A percentile compares a stretch with the other conserved stretches of the same genome.
Conservation (phyloP, 331 rosid genomes). For the Cucumis variabilis region DNA sequence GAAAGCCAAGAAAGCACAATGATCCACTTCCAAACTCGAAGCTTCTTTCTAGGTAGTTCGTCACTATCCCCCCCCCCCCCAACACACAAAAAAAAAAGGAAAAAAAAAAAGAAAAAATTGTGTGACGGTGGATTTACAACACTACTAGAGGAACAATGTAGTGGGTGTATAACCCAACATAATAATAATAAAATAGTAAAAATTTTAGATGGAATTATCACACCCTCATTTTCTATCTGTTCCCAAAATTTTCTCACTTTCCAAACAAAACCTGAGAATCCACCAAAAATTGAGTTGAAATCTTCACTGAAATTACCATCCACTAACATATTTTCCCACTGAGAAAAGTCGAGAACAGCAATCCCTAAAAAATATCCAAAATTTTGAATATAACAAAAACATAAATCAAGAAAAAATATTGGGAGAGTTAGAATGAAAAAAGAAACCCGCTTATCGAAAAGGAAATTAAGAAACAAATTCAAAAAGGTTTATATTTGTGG, state of each 20-base stretch:
- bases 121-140: constrained; percentile 14
- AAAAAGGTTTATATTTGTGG: too few relatives aligned
- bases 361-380: not conserved
- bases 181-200: not conserved
- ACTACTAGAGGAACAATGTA: not conserved
- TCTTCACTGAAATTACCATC: not conserved
- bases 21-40: not conserved
- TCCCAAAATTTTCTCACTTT: constrained; percentile 31
- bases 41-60: too few relatives aligned
- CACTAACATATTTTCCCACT: not conserved
- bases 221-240: not conserved
- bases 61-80: too few relatives aligned
- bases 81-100: too few relatives aligned
- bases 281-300: not conserved
- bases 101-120: too few relatives aligned
- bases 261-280: constrained; percentile 33
- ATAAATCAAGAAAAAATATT: not conserved
- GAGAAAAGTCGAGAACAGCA: not conserved
- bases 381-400: not conserved
- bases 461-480: too few relatives aligned
- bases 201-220: not conserved
- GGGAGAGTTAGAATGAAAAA: not conserved
- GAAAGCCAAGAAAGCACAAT: not conserved
- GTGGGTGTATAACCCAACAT: not conserved
- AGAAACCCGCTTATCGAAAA: constrained; percentile 18